A percentile compares a stretch with the other conserved stretches of the same genome.
Evolutionary conservation across 2,329 filamentous ascomycete species (phyloP).

Genomic region (Aureobasidium sp.): DNA sequence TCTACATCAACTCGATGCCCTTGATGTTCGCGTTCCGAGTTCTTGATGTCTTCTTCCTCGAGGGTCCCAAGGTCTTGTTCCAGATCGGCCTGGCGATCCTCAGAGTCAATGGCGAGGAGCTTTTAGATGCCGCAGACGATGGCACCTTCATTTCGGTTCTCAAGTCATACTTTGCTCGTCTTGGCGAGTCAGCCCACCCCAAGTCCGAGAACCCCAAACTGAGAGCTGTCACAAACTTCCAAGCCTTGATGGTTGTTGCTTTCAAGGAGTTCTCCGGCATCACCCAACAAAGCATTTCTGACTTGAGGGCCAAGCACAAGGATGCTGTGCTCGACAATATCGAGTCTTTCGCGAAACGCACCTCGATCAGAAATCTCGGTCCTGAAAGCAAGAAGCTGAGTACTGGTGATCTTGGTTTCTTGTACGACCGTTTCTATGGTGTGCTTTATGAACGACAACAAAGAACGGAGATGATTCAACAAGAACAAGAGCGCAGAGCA

Average conservation of each 20-base stretch:
- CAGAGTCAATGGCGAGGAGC: slow-evolving; percentile 91
- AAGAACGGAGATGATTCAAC: slow-evolving; percentile 62
- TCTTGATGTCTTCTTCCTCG: slow-evolving; percentile 94
- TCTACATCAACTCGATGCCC: slow-evolving; percentile 99
- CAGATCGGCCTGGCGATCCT: slow-evolving; percentile 96
- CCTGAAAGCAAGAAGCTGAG: slow-evolving; percentile 90
- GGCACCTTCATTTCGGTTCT: slow-evolving; percentile 94
- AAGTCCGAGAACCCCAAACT: slow-evolving; percentile 93
- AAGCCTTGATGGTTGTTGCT: slow-evolving; percentile 97
- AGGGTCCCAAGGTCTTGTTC: slow-evolving; percentile 94
- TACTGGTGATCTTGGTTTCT: slow-evolving; percentile 73
- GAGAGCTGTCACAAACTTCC: slow-evolving; percentile 87
- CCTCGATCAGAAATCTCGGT: slow-evolving; percentile 88
- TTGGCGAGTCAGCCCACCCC: slow-evolving; percentile 94
- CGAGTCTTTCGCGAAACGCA: slow-evolving; percentile 94
- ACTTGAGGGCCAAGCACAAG: slow-evolving; percentile 86
- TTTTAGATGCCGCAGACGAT: slow-evolving; percentile 87
- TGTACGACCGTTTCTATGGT: slow-evolving; percentile 92
- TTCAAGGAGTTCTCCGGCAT: slow-evolving; percentile 98
- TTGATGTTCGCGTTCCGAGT: slow-evolving; percentile 95
- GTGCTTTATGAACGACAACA: slow-evolving; percentile 89
- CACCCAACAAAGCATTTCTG: slow-evolving; percentile 84
- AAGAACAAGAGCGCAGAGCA: slow-evolving; percentile 52
- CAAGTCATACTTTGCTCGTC: slow-evolving; percentile 84
- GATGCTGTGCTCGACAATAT: slow-evolving; percentile 91